phyloP scores from a whole-genome alignment of 1,284 basidiomycete species.

The Ganoderma resinaceum region DNA sequence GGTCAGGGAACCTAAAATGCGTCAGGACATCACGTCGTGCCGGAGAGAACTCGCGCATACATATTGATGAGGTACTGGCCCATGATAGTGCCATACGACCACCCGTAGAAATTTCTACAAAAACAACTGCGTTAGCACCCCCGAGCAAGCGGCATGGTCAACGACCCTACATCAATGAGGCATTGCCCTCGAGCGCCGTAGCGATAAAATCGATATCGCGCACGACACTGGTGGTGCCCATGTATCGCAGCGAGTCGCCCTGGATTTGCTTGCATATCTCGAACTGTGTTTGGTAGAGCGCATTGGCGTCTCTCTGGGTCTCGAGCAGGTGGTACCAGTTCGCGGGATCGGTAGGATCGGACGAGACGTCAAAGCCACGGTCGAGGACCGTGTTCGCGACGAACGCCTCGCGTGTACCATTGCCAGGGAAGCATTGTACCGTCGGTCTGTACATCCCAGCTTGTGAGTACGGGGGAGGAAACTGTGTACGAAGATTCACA shows the following conservation, averaged over 20 bases:
- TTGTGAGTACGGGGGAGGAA: background rate
- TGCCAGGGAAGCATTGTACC: slow-evolving; percentile 44
- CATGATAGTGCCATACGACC: slow-evolving; percentile 36
- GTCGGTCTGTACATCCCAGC: slow-evolving; percentile 36
- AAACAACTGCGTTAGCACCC: background rate
- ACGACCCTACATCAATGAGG: slow-evolving; percentile 47
- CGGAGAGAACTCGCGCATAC: slow-evolving; percentile 9
- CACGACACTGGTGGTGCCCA: slow-evolving; percentile 52
- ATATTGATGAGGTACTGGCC: slow-evolving; percentile 39
- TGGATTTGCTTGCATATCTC: slow-evolving; percentile 45
- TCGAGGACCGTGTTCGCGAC: slow-evolving; percentile 46
- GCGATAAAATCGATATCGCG: slow-evolving; percentile 52
- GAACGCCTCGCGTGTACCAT: slow-evolving; percentile 39
- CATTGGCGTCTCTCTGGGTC: slow-evolving; percentile 44
- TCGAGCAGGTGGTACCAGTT: slow-evolving; percentile 41
- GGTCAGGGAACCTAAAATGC: slow-evolving; percentile 31
- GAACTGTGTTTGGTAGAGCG: slow-evolving; percentile 45
- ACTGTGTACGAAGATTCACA: background rate
- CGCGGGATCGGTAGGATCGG: slow-evolving; percentile 38
- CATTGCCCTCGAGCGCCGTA: slow-evolving; percentile 45
- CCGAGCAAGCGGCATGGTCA: slow-evolving; percentile 28
- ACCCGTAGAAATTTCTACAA: slow-evolving; percentile 36
- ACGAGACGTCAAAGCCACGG: slow-evolving; percentile 44
- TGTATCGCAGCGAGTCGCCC: slow-evolving; percentile 49
- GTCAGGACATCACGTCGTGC: slow-evolving; percentile 1